Conservation (phyloP, 495 filamentous ascomycete species). For the Penicillium steckii region DNA sequence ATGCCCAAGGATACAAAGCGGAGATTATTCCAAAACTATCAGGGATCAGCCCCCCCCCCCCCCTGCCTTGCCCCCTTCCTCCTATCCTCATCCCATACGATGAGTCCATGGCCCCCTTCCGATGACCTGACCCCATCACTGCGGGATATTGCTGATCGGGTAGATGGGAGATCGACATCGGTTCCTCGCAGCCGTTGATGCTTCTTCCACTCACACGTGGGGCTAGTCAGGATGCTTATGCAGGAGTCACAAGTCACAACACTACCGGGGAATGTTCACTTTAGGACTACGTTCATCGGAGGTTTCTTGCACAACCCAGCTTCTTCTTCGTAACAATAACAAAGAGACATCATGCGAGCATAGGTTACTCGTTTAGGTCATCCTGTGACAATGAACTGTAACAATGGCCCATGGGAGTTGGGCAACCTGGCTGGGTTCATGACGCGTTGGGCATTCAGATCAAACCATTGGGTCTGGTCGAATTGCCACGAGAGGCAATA, state of each 20-base stretch:
- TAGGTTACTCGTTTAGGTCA: neutral
- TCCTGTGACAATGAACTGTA: constrained; percentile 18
- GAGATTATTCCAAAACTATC: constrained; percentile 18
- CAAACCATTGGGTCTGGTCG: constrained; percentile 5
- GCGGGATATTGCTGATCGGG: constrained; percentile 27
- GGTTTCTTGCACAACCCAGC: neutral
- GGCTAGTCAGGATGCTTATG: constrained; percentile 47
- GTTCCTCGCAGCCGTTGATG: constrained; percentile 47
- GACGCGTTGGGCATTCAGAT: constrained; percentile 15
- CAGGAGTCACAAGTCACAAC: constrained; percentile 26
- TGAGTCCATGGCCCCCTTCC: neutral
- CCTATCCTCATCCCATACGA: too few relatives aligned
- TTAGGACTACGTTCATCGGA: neutral
- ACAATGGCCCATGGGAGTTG: constrained; percentile 6
- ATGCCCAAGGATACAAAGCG: constrained; percentile 9
- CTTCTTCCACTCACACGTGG: constrained; percentile 43
- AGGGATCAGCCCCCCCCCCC: constrained; percentile 14
- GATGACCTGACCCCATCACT: constrained; percentile 6
- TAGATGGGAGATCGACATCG: constrained; percentile 43
- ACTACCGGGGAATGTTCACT: constrained; percentile 9
- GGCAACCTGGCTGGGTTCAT: constrained; percentile 10
- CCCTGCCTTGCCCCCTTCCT: neutral
- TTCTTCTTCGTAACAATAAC: neutral
- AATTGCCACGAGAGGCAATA: too few relatives aligned
- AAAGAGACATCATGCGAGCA: constrained; percentile 15